Base-by-base conservation (phyloP, 495 filamentous ascomycete genomes). In the Penicillium egyptiacum region DNA sequence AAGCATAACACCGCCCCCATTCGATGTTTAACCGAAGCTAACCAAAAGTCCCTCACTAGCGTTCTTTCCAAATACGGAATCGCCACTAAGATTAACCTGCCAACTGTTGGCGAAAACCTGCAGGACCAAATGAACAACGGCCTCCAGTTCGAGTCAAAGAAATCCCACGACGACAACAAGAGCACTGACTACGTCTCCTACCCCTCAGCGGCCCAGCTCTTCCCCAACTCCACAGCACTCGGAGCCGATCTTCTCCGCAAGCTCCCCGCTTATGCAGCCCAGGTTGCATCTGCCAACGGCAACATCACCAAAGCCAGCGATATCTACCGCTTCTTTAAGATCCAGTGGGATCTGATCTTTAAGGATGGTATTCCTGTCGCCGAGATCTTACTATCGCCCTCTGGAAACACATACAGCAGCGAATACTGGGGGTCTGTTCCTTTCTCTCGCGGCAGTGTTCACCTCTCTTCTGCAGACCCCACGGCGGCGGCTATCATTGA, bases 391-490 rank as follows among this genome's bases (percentile, higher is more conserved):
- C 46, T 76, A 22, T 62, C 68, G 41, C 64, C 69, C 2, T 62
- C 47, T 6, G 61, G 66, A n/a, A 45, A 56, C 17, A 39, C 60
- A 2, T 41, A 79, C 1, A 33, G 58, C 9, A 64, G 68, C 4
- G 71, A 75, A 33, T 79, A 74, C 64, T 81, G 78, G 78, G 50
- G 48, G n/a, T 65, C 71, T 50, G 65, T 75, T 23, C 73, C 73
- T 6, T 79, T 84, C 31, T 81, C 82, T 3, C 79, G 83, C 10
- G 84, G 84, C 5, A 80, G 64, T 39, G 75, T 86, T 48, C 84
- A 87, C 60, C 82, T 85, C 47, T 59, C 61, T 0, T 75, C 73
- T 9, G 37, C 70, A 7, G 66, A 80, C 44, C 56, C 75, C 0
- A 43, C 40, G 0, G 62, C 56, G 5, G 50, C 69, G n/a, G 79